Percentiles rank a stretch among this genome's conserved stretches.
Evolutionary conservation across 305 asterid species (phyloP).

Genomic region (Fraxinus platypoda): DNA sequence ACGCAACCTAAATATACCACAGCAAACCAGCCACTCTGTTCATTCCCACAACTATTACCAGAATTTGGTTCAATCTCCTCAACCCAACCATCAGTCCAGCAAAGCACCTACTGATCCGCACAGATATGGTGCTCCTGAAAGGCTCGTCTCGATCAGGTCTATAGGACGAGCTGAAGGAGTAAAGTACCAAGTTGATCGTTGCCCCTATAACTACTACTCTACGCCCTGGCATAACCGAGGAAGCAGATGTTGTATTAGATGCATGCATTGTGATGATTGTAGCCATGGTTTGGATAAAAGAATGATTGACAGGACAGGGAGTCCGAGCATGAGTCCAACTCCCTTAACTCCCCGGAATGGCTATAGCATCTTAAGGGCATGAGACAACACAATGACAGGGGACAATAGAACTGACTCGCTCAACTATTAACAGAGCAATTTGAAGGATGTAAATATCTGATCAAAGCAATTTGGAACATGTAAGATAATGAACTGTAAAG

Average conservation of each 20-base stretch:
- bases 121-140: constrained; percentile 41
- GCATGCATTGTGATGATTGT: constrained; percentile 38
- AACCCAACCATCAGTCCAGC: constrained; percentile 26
- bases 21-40: constrained; percentile 23
- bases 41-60: constrained; percentile 30
- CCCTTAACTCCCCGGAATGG: constrained; percentile 37
- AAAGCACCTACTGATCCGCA: constrained; percentile 38
- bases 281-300: constrained; percentile 32
- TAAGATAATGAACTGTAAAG: background rate
- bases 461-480: background rate
- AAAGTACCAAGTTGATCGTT: constrained; percentile 46
- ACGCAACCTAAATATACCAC: constrained; percentile 30
- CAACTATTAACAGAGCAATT: background rate
- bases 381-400: constrained; percentile 29
- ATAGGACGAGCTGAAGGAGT: constrained; percentile 52
- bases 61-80: constrained; percentile 21
- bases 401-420: constrained; percentile 21
- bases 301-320: constrained; percentile 31
- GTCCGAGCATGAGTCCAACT: constrained; percentile 35
- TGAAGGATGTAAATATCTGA: background rate
- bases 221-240: constrained; percentile 39
- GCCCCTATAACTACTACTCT: constrained; percentile 27
- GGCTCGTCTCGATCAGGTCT: constrained; percentile 42
- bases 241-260: constrained; percentile 27
- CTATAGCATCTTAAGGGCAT: constrained; percentile 19